Evolutionary conservation across 2,329 filamentous ascomycete species (phyloP).

Genomic region (Alternaria triticimaculans): DNA sequence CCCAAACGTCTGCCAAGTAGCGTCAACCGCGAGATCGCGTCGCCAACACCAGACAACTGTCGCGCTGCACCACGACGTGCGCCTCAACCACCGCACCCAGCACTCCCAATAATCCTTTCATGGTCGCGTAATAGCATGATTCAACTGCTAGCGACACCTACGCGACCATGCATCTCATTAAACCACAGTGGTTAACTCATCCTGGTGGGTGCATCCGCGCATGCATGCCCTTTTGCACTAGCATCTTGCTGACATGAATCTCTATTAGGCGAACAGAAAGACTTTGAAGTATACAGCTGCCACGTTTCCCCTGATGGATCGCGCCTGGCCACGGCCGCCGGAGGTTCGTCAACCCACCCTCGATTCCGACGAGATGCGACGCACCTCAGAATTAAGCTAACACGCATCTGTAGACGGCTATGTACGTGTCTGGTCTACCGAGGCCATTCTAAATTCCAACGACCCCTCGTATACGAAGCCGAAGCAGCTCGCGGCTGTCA

Average conservation of each 20-base stretch:
- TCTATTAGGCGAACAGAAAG: slow-evolving; percentile 83
- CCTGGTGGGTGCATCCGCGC: slow-evolving; percentile 66
- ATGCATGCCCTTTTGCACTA: slow-evolving; percentile 8
- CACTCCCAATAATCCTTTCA: slow-evolving; percentile 8
- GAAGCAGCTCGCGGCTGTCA: slow-evolving; percentile 96
- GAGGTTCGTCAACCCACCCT: slow-evolving; percentile 65
- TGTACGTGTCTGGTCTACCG: slow-evolving; percentile 96
- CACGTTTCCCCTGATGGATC: slow-evolving; percentile 94
- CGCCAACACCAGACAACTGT: slow-evolving; percentile 37
- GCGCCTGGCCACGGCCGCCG: slow-evolving; percentile 90
- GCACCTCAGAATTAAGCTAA: slow-evolving; percentile 23
- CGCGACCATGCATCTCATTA: slow-evolving; percentile 70
- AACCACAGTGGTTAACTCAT: slow-evolving; percentile 95
- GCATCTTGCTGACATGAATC: slow-evolving; percentile 21
- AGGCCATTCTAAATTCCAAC: slow-evolving; percentile 83
- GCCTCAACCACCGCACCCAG: slow-evolving; percentile 16
- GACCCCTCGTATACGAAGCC: slow-evolving; percentile 76
- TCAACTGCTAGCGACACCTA: slow-evolving; percentile 15
- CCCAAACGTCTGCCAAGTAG: slow-evolving; percentile 35
- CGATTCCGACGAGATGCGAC: slow-evolving; percentile 28
- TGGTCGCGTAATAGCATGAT: slow-evolving; percentile 40
- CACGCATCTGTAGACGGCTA: slow-evolving; percentile 73
- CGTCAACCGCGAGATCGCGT: slow-evolving; percentile 40
- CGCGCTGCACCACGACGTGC: slow-evolving; percentile 33
- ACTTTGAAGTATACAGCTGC: slow-evolving; percentile 98